Evolutionary conservation across 225 moss, liverwort and hornwort species (phyloP).

Genomic region (Physcomitrium patens): DNA sequence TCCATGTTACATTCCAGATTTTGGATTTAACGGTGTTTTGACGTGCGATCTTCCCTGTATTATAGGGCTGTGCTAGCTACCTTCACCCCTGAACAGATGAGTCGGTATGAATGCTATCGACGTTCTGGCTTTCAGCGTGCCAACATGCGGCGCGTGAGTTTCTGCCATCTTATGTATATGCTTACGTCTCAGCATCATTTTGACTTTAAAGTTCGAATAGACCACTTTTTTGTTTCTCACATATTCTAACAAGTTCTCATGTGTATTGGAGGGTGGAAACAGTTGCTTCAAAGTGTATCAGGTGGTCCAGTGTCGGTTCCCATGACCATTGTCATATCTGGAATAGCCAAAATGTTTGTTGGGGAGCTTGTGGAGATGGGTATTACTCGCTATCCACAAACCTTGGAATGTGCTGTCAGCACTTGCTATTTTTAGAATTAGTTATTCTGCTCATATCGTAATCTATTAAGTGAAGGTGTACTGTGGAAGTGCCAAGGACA

Average conservation of each 20-base stretch:
- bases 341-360: constrained; percentile 98
- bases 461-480: too few species aligned
- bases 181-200: background rate
- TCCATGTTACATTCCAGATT: background rate
- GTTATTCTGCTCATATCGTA: background rate
- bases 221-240: background rate
- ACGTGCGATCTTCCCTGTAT: background rate
- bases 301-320: constrained; percentile 95
- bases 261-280: constrained; percentile 33
- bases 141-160: constrained; percentile 89
- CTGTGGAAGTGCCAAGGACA: too few species aligned
- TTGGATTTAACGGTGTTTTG: background rate
- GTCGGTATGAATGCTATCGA: constrained; percentile 98
- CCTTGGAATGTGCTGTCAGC: background rate
- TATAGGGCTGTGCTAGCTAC: constrained; percentile 79
- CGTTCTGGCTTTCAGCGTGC: constrained; percentile 98
- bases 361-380: constrained; percentile 98
- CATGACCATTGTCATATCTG: constrained; percentile 98
- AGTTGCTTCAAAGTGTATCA: constrained; percentile 92
- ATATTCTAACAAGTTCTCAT: constrained; percentile 16
- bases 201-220: too few species aligned
- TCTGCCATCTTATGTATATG: background rate
- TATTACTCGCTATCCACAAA: constrained; percentile 23
- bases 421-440: constrained; percentile 4
- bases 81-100: constrained; percentile 98